Evolutionary conservation across 768 basidiomycete species (phyloP).

Genomic region (Pleurotus pulmonarius): DNA sequence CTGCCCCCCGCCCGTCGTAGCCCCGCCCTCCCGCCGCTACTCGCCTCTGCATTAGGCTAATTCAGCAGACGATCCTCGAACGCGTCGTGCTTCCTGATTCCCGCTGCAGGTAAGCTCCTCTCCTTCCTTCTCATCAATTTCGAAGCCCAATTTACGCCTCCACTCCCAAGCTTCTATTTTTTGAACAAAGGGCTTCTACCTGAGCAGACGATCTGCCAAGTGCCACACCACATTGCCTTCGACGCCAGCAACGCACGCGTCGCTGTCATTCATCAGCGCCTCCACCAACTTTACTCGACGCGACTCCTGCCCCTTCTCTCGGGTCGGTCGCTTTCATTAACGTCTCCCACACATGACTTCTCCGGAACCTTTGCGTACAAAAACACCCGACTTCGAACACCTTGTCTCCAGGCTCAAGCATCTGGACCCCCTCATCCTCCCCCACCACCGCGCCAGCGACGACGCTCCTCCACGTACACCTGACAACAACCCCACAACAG

Average conservation of each 20-base stretch:
- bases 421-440: constrained; percentile 13
- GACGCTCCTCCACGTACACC: constrained; percentile 8
- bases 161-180: neutral
- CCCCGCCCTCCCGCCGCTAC: neutral
- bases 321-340: neutral
- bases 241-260: constrained; percentile 9
- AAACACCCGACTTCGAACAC: constrained; percentile 14
- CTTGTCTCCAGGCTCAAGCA: constrained; percentile 14
- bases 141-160: constrained; percentile 1
- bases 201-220: constrained; percentile 28
- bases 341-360: constrained; percentile 18
- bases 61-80: neutral
- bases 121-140: constrained; percentile 11
- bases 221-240: constrained; percentile 11
- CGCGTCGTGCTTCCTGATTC: neutral
- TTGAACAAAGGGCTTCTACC: constrained; percentile 11
- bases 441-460: constrained; percentile 1
- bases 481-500: constrained; percentile 8
- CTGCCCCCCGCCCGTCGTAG: neutral
- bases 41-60: neutral
- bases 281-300: neutral
- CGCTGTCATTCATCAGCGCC: constrained; percentile 1
- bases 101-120: neutral
- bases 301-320: constrained; percentile 11
- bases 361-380: constrained; percentile 15